phyloP scores from a whole-genome alignment of 2,329 filamentous ascomycete species.

The Pleomassaria siparia region DNA sequence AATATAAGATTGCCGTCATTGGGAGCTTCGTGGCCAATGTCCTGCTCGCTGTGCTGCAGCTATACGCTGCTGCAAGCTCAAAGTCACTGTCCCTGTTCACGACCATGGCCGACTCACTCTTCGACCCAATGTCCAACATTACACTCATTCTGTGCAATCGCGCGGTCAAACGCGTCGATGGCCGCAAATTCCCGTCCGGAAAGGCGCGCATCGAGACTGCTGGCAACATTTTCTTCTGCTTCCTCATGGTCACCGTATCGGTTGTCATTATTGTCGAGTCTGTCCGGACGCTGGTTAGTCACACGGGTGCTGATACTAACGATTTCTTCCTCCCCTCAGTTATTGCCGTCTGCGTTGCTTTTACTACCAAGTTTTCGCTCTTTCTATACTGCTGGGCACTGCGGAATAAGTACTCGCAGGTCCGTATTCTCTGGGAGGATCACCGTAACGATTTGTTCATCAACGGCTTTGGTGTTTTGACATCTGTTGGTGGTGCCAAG shows the following conservation, averaged over 20 bases:
- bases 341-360: conserved; percentile 81
- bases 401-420: conserved; percentile 86
- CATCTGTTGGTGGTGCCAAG: conserved; percentile 87
- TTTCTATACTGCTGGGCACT: conserved; percentile 93
- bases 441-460: conserved; percentile 97
- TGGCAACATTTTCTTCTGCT: conserved; percentile 95
- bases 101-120: conserved; percentile 93
- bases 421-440: conserved; percentile 92
- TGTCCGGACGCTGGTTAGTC: conserved; percentile 64
- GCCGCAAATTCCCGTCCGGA: conserved; percentile 82
- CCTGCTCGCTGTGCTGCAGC: conserved; percentile 74
- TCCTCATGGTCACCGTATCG: conserved; percentile 91
- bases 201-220: conserved; percentile 94
- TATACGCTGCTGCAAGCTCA: conserved; percentile 85
- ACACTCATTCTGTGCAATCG: conserved; percentile 85
- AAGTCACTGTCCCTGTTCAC: conserved; percentile 95
- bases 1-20: conserved; percentile 68
- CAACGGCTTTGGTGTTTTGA: conserved; percentile 90
- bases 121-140: conserved; percentile 87
- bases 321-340: conserved; percentile 79
- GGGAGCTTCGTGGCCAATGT: conserved; percentile 79
- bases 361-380: conserved; percentile 76
- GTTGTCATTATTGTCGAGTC: conserved; percentile 92
- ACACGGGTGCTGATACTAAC: conserved; percentile 51
- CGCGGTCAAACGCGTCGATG: conserved; percentile 84